These are phyloP conservation scores for Gleditsia sinensis DNA, from an alignment of 306 rosid species.

Conservation along the genomic window DNA sequence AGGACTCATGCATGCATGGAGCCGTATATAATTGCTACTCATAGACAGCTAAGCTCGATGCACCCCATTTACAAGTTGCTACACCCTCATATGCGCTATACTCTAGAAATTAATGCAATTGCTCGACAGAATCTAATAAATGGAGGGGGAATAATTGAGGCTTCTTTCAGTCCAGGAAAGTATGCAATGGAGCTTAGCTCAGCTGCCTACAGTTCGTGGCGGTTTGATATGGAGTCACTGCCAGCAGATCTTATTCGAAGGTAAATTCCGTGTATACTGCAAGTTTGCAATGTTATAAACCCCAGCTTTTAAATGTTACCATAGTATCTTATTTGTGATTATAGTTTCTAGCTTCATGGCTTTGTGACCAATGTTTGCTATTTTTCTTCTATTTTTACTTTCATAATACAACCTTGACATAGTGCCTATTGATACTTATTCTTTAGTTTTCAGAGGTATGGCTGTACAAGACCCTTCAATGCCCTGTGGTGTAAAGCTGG, in stretches of 20 bases:
- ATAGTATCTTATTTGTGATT: background rate
- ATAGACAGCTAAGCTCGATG: conserved; percentile 88
- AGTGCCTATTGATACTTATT: background rate
- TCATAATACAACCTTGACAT: background rate
- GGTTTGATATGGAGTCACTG: conserved; percentile 87
- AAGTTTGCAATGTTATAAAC: background rate
- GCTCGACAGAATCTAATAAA: conserved; percentile 88
- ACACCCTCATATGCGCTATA: conserved; percentile 96
- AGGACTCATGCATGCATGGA: conserved; percentile 97
- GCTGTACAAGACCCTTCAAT: conserved; percentile 79
- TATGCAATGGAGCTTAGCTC: conserved; percentile 88
- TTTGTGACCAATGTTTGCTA: background rate
- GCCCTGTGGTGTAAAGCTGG: conserved; percentile 79
- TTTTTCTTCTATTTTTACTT: background rate
- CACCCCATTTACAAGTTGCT: conserved; percentile 91
- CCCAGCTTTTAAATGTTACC: background rate
- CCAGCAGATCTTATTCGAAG: conserved; percentile 93
- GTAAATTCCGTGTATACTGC: conserved; percentile 36
- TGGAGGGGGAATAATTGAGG: conserved; percentile 94
- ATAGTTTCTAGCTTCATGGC: background rate
- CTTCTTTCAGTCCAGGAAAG: conserved; percentile 87
- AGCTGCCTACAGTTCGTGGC: conserved; percentile 84
- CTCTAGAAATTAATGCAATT: conserved; percentile 84
- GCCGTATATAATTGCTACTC: conserved; percentile 88
- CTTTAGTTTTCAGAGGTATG: conserved; percentile 73